These are phyloP conservation scores for Dryadomyces quercivorus DNA, from an alignment of 2,329 filamentous ascomycete species.

Conservation along the genomic window DNA sequence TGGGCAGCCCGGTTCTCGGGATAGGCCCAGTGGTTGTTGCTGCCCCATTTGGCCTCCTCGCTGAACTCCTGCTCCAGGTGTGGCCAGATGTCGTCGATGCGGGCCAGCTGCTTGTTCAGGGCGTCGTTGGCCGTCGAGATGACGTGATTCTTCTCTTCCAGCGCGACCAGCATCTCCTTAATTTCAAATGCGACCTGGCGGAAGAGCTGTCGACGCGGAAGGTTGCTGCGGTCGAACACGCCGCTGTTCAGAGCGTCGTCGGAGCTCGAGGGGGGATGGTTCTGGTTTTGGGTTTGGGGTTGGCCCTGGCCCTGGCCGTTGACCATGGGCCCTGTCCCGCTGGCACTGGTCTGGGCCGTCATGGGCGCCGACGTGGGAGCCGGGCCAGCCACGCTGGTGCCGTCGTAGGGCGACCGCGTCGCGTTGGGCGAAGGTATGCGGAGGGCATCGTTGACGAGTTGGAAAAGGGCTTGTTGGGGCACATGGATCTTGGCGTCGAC, in stretches of 20 bases:
- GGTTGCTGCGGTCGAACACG: conserved; percentile 43
- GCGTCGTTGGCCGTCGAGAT: conserved; percentile 86
- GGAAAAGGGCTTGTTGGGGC: conserved; percentile 70
- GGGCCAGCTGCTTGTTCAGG: conserved; percentile 68
- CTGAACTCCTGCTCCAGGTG: conserved; percentile 82
- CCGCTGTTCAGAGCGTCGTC: conserved; percentile 9
- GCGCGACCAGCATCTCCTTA: conserved; percentile 72
- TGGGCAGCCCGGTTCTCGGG: conserved; percentile 60
- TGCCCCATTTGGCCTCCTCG: conserved; percentile 88
- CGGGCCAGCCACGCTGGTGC: conserved; percentile 19
- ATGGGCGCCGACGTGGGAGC: conserved; percentile 32
- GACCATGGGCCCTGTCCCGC: conserved; percentile 15
- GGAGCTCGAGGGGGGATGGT: background rate
- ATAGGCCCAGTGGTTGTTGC: conserved; percentile 89
- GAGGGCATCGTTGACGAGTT: conserved; percentile 56
- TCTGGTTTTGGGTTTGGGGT: background rate
- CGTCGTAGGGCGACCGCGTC: conserved; percentile 29
- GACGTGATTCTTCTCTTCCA: conserved; percentile 97
- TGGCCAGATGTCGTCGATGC: conserved; percentile 78
- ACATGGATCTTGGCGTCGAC: conserved; percentile 94
- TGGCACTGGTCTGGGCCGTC: conserved; percentile 38
- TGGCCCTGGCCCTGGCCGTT: conserved; percentile 18
- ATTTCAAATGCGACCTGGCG: conserved; percentile 67
- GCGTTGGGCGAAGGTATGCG: conserved; percentile 35
- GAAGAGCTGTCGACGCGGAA: conserved; percentile 62